A percentile compares a stretch with the other conserved stretches of the same genome.
Conservation (phyloP, 495 filamentous ascomycete genomes). For the Penicillium nucicola region DNA sequence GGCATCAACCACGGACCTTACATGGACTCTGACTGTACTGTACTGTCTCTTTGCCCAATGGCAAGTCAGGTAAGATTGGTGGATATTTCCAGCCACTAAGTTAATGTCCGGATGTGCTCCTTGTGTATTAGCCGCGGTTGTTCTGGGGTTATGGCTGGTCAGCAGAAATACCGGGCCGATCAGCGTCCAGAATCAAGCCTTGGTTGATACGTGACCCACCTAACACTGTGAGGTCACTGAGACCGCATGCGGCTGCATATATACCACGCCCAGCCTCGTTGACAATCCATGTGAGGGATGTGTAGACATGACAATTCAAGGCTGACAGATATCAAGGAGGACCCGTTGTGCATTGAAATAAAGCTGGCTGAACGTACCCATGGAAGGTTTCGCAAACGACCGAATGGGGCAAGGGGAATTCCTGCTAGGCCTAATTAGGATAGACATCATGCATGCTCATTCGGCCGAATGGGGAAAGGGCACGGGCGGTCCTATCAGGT, state of each 20-base stretch:
- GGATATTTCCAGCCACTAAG: constrained; percentile 3
- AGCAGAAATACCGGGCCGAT: constrained; percentile 21
- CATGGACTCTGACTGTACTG: background rate
- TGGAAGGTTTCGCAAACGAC: background rate
- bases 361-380: background rate
- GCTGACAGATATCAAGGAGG: background rate
- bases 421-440: background rate
- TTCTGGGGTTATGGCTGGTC: constrained; percentile 11
- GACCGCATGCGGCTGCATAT: background rate
- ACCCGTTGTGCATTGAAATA: background rate
- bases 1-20: constrained; percentile 16
- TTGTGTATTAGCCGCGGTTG: background rate
- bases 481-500: background rate
- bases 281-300: background rate
- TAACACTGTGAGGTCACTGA: background rate
- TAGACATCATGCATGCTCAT: background rate
- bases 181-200: constrained; percentile 22
- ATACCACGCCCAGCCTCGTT: background rate
- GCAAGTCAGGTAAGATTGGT: background rate
- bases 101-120: constrained; percentile 1
- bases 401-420: background rate
- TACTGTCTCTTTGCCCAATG: constrained; percentile 15
- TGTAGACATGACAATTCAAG: background rate
- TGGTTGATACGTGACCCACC: constrained; percentile 21
- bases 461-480: background rate